Conservation (phyloP, 176 grass and related monocot species). For the Lolium perenne region DNA sequence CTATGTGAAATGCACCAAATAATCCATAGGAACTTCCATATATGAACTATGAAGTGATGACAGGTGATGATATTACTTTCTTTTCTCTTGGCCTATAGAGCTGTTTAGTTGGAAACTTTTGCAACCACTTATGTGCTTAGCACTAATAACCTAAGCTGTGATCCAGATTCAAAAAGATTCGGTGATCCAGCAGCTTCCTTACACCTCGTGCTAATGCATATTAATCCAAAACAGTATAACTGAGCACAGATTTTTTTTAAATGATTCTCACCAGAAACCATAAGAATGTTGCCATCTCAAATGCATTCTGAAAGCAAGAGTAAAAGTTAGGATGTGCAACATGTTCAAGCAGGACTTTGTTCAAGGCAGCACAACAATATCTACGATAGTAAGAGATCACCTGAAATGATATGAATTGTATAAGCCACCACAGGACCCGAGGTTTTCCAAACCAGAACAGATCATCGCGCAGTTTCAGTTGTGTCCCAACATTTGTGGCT, state of each 20-base stretch:
- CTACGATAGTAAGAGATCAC: constrained; percentile 42
- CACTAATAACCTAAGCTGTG: constrained; percentile 31
- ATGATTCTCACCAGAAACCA: constrained; percentile 84
- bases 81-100: neutral
- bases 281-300: constrained; percentile 98
- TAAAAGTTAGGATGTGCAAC: constrained; percentile 34
- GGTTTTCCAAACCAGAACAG: constrained; percentile 99
- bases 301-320: constrained; percentile 80
- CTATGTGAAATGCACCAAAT: neutral
- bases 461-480: constrained; percentile 92
- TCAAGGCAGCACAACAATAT: constrained; percentile 27
- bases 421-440: constrained; percentile 85
- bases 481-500: constrained; percentile 68
- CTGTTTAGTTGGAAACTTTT: neutral
- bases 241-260: neutral
- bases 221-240: constrained; percentile 10
- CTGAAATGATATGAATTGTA: constrained; percentile 99
- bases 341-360: neutral
- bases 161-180: neutral
- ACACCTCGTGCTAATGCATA: constrained; percentile 12
- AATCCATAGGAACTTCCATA: neutral
- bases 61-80: neutral
- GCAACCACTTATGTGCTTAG: neutral
- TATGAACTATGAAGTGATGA: constrained; percentile 21
- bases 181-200: neutral